These are phyloP conservation scores for Alternaria arborescens DNA, from an alignment of 2,329 filamentous ascomycete species.

Conservation along the genomic window DNA sequence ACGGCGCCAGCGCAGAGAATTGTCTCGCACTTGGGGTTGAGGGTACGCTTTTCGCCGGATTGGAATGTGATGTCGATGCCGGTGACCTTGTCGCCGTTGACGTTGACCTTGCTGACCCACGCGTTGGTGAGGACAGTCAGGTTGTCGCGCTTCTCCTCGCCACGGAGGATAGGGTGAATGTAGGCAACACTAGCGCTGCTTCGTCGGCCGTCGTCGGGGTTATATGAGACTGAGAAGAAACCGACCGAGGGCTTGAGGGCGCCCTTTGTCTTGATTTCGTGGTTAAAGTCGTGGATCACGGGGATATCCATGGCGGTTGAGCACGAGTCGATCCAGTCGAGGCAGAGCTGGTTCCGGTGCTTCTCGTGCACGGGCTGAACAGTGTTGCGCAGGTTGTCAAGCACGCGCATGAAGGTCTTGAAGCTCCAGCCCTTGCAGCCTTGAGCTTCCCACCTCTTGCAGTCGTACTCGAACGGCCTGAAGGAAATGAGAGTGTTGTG, in stretches of 20 bases:
- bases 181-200: constrained; percentile 91
- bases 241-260: constrained; percentile 79
- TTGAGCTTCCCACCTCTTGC: constrained; percentile 81
- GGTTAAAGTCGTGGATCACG: constrained; percentile 85
- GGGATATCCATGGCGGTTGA: constrained; percentile 81
- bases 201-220: constrained; percentile 84
- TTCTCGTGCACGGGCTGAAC: constrained; percentile 85
- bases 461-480: constrained; percentile 88
- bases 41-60: constrained; percentile 63
- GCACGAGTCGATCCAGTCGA: constrained; percentile 87
- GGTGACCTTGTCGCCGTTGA: constrained; percentile 73
- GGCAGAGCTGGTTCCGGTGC: constrained; percentile 89
- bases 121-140: constrained; percentile 86
- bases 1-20: constrained; percentile 82
- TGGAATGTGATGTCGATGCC: constrained; percentile 75
- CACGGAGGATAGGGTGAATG: constrained; percentile 87
- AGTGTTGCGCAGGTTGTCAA: constrained; percentile 88
- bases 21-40: constrained; percentile 75
- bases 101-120: constrained; percentile 84
- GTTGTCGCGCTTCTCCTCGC: constrained; percentile 83
- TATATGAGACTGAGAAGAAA: constrained; percentile 91
- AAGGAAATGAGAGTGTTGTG: constrained; percentile 96
- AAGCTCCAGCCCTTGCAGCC: constrained; percentile 89
- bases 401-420: constrained; percentile 79
- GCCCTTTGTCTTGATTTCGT: constrained; percentile 78